Evolutionary conservation across 2,329 filamentous ascomycete genomes (phyloP), one percentile per base, ranked within the genome.

Genomic region (Neofusicoccum sp.): DNA sequence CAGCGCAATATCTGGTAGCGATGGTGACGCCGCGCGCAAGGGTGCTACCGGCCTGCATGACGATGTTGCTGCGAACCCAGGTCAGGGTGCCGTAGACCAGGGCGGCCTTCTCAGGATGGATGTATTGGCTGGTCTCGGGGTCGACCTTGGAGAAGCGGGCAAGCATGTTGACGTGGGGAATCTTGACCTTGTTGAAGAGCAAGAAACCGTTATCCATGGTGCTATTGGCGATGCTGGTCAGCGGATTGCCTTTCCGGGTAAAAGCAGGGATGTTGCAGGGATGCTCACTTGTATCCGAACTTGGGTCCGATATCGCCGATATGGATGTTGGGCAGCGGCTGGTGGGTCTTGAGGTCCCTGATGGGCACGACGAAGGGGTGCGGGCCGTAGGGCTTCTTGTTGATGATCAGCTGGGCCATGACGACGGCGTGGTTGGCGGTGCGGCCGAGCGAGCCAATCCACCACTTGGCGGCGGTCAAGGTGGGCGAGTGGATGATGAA

Each of bases 141-240:
- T 92, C 88, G 56, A 93, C 83, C 3, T 84, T 79, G 0, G 89
- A 89, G 79, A 88, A 92, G n/a, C 84, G 82, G 58, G 87, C 86
- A 56, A 93, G 78, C 88, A 93, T 90, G 77, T 86, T 89, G 67
- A 87, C 77, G 71, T 93, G 89, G 1, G 90, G 90, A 14, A 93
- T 80, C 75, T 92, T 90, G 76, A 91, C 82, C 16, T 91, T 81
- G 78, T 92, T 92, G 77, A 93, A 87, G 28, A 93, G 83, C 9
- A 92, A 78, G 80, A 90, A 93, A 1, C 90, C 90, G 68, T 93
- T 93, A 74, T 93, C 90, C 89, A 92, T 91, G 60, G 88, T 91
- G 76, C 78, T 81, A 64, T 67, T 49, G 36, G 22, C 4, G 54
- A 9, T 28, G 41, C 11, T 29, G n/a, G 54, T 63, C 36, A 59